Percentiles rank a stretch among this genome's conserved stretches.
Evolutionary conservation across 345 rosid species (phyloP).

Genomic region (Euphorbia tirucalli): DNA sequence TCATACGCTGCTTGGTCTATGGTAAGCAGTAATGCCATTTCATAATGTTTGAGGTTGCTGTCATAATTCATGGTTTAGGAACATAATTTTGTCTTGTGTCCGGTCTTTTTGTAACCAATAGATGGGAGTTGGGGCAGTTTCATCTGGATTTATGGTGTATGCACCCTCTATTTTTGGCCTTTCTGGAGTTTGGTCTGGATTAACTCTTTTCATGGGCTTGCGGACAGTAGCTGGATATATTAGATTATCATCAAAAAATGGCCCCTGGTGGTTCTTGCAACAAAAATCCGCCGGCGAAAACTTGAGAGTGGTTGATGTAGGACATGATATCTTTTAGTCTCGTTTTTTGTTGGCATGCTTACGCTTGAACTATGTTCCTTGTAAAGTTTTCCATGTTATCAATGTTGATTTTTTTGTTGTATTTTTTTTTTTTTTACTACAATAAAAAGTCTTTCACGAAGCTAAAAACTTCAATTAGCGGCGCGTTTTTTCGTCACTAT

Average conservation of each 20-base stretch:
- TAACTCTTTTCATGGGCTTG: constrained; percentile 47
- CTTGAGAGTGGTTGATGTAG: constrained; percentile 10
- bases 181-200: constrained; percentile 44
- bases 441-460: no score
- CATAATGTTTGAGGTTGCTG: background rate
- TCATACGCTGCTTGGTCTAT: constrained; percentile 45
- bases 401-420: no score
- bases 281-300: constrained; percentile 10
- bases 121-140: constrained; percentile 39
- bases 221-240: constrained; percentile 38
- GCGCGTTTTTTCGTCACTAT: no score
- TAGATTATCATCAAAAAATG: constrained; percentile 33
- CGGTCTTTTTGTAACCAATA: background rate
- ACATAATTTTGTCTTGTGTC: no score
- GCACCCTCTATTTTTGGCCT: constrained; percentile 37
- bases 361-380: background rate
- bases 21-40: constrained; percentile 23
- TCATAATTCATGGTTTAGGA: background rate
- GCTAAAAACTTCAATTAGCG: no score
- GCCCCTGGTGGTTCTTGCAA: constrained; percentile 45
- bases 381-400: background rate
- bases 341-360: background rate
- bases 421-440: no score
- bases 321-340: background rate
- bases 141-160: constrained; percentile 35